Evolutionary conservation across 2,329 filamentous ascomycete species (phyloP).

Genomic region (Cercospora beticola): DNA sequence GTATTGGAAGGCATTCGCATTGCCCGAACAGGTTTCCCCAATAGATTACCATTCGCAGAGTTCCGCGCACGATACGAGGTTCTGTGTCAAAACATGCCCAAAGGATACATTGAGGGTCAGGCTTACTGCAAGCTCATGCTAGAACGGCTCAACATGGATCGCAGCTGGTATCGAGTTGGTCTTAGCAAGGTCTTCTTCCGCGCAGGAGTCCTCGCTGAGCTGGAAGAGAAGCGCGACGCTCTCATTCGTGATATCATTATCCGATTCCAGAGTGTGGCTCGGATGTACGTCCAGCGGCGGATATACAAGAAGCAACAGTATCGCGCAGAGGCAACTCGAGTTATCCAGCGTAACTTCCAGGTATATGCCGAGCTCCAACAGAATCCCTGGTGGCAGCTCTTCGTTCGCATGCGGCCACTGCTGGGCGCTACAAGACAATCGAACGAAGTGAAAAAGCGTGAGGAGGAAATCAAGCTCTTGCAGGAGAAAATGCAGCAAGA

Average conservation of each 20-base stretch:
- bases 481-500: constrained; percentile 81
- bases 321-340: constrained; percentile 86
- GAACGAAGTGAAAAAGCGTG: constrained; percentile 89
- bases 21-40: constrained; percentile 93
- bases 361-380: constrained; percentile 86
- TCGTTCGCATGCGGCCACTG: constrained; percentile 91
- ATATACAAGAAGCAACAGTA: constrained; percentile 92
- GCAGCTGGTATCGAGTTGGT: constrained; percentile 84
- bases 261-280: constrained; percentile 85
- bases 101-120: constrained; percentile 88
- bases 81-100: constrained; percentile 82
- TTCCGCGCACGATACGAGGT: constrained; percentile 97
- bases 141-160: constrained; percentile 82
- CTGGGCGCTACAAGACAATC: constrained; percentile 89
- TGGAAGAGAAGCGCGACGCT: constrained; percentile 92
- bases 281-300: constrained; percentile 84
- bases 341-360: constrained; percentile 92
- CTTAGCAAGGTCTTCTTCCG: constrained; percentile 98
- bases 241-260: constrained; percentile 93
- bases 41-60: constrained; percentile 85
- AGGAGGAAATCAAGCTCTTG: constrained; percentile 87
- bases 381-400: constrained; percentile 96
- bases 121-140: constrained; percentile 81
- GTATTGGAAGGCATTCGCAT: constrained; percentile 98
- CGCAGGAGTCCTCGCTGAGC: constrained; percentile 88